Percentiles rank a stretch among this genome's conserved stretches.
These are phyloP conservation scores for Oryza meridionalis DNA, from an alignment of 176 grass and related monocot genomes.

Conservation along the genomic window DNA sequence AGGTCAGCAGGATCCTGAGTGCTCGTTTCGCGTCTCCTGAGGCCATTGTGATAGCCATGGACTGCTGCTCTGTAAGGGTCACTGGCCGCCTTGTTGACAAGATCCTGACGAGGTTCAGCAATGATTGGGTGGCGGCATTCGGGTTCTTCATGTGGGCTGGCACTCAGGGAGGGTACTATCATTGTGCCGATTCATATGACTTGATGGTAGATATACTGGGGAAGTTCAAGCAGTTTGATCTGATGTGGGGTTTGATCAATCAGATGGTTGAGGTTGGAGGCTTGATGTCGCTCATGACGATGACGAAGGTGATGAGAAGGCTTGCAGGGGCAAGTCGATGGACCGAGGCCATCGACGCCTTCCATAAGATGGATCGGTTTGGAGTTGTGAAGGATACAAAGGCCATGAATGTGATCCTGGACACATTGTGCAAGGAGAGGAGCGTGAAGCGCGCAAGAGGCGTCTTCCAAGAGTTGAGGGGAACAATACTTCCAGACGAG, in stretches of 20 bases:
- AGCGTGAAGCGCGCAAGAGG: conserved; percentile 73
- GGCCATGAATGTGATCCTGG: conserved; percentile 77
- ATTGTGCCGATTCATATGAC: conserved; percentile 56
- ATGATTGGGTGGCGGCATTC: conserved; percentile 70
- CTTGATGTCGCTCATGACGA: conserved; percentile 61
- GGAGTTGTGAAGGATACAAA: conserved; percentile 69
- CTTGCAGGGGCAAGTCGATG: conserved; percentile 65
- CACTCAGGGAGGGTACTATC: conserved; percentile 53
- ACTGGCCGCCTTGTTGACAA: conserved; percentile 56
- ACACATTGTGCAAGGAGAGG: conserved; percentile 85
- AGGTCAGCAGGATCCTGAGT: conserved; percentile 55
- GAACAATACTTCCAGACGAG: conserved; percentile 54
- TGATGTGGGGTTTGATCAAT: conserved; percentile 74
- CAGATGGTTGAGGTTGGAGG: conserved; percentile 61
- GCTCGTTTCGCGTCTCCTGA: conserved; percentile 61
- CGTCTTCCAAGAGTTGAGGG: conserved; percentile 59
- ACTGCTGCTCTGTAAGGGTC: conserved; percentile 53
- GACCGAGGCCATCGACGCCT: conserved; percentile 62
- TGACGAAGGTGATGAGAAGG: conserved; percentile 88
- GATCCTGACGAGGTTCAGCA: conserved; percentile 66
- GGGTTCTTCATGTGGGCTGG: conserved; percentile 88
- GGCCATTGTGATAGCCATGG: conserved; percentile 61
- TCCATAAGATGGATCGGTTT: conserved; percentile 59
- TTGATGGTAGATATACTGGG: conserved; percentile 76
- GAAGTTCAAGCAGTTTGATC: conserved; percentile 72